Evolutionary conservation across 495 filamentous ascomycete genomes (phyloP), one percentile per base, ranked within the genome.

Genomic region (Physcia stellaris): DNA sequence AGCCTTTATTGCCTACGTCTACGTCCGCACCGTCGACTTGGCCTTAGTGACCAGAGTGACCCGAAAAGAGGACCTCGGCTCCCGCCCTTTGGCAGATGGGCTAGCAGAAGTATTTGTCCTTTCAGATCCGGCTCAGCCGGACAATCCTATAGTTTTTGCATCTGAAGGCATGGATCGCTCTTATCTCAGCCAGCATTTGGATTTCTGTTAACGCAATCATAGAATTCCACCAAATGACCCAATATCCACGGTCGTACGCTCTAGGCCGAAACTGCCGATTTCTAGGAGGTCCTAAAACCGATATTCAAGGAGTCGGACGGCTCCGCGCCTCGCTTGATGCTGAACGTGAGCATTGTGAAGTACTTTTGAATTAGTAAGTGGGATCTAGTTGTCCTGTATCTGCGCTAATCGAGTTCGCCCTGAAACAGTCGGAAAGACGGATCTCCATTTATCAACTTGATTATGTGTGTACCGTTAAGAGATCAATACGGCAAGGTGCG

Each of bases 111-210:
- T 80, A 0, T 86, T 85, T 46, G 84, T 80, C 51, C 56, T 86
- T 43, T 80, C 79, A 5, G 82, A 87, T 57, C 80, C 82, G 6
- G 75, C 75, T 17, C 60, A 78, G 42, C 63, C 68, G 4, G 82
- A 80, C 48, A 83, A 85, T 55, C 82, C 80, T 1, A 78, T 88
- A 40, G 69, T 86, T 3, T 85, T 86, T 57, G 77, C 79, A 19
- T 83, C 79, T 4, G 73, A 83, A 64, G 78, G 77, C 80, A 59
- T 19, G 59, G 55, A n/a, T 35, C 40, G 20, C 17, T 0, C 22
- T 15, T 15, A 6, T 19, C 39, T 10, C n/a, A n/a, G n/a, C n/a
- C n/a, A n/a, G n/a, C n/a, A n/a, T n/a, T n/a, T n/a, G n/a, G 7
- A 18, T 11, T 39, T 10, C 11, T 32, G 29, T 22, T 32, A 35